Base-by-base conservation (phyloP, 139 green algal species). In the Penium margaritaceum region DNA sequence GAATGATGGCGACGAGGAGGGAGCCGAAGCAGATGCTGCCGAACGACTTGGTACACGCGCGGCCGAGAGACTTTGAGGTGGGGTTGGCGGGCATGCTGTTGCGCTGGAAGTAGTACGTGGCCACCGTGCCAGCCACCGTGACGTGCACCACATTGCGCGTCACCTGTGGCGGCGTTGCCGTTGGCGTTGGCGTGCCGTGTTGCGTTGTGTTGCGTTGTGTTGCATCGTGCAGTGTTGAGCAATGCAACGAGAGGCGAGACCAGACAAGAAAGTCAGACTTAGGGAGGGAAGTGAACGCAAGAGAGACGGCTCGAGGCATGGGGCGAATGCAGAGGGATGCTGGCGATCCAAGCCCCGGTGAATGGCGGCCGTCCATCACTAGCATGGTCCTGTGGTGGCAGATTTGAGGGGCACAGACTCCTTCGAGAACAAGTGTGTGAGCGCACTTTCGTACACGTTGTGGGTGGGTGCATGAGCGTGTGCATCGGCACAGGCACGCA, bases 21-120 rank as follows among this genome's bases (percentile, higher is more conserved):
- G 71, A 78, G 41, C 71, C 71, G 29, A 78, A 32, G 58, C 71
- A 78, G 61, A 78, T 63, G 32, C 63, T 63, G 39, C 71, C 71
- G 36, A 78, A 78, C 32, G 63, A 76, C 24, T 38, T 78, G 39
- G 71, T 78, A 38, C 7, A 9, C 19, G 71, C 71, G 34, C 71
- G 38, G n/a, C 34, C 12, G 21, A 78, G 46, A 2, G 62, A 29
- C 17, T 29, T 17, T 6, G 12, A 2, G 19, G 71, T 78, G 24
- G 61, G 60, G 1, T 74, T 78, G 27, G 71, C 32, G 24, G 71
- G 71, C 71, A 78, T 78, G 71, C 38, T 78, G 30, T 75, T 63
- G 14, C 44, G 38, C 63, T 76, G 71, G 63, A 62, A 78, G 44
- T 78, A 78, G 63, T 66, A 78, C 1, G 71, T 78, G 30, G 71